Conservation (phyloP, 768 basidiomycete genomes). For the Lactarius hengduanensis region DNA sequence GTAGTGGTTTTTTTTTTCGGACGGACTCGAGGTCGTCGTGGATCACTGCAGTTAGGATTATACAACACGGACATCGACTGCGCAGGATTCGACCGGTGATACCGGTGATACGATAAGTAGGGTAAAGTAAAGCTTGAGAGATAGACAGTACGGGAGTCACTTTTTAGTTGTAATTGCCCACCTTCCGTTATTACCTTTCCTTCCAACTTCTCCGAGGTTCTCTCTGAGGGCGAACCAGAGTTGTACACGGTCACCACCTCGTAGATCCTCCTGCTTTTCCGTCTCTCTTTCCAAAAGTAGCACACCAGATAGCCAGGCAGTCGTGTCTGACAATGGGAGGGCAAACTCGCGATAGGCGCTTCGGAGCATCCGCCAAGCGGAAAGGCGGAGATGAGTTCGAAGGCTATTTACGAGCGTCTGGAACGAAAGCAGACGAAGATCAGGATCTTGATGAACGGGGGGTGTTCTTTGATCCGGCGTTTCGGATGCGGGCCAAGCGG, state of each 20-base stretch:
- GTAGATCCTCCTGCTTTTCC: neutral
- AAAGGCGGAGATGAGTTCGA: constrained; percentile 20
- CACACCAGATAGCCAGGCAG: constrained; percentile 20
- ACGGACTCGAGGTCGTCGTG: neutral
- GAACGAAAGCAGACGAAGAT: constrained; percentile 20
- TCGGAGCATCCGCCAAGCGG: constrained; percentile 24
- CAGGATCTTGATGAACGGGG: neutral
- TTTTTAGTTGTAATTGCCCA: constrained; percentile 22
- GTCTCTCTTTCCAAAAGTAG: constrained; percentile 19
- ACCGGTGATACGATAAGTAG: neutral
- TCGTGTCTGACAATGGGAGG: constrained; percentile 12
- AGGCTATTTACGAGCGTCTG: constrained; percentile 17
- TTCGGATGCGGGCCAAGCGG: neutral
- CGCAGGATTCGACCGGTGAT: neutral
- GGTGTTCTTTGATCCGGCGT: neutral
- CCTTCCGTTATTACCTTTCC: constrained; percentile 23
- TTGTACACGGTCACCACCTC: constrained; percentile 6
- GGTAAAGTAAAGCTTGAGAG: neutral
- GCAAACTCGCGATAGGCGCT: constrained; percentile 26
- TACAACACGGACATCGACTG: constrained; percentile 5
- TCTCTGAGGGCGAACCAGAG: constrained; percentile 23
- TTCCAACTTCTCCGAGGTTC: constrained; percentile 22
- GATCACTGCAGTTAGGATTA: constrained; percentile 12
- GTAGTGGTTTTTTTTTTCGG: neutral
- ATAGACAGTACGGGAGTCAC: neutral